Evolutionary conservation across 441 rosid genomes (phyloP).

Genomic region (Codiaeum variegatum): DNA sequence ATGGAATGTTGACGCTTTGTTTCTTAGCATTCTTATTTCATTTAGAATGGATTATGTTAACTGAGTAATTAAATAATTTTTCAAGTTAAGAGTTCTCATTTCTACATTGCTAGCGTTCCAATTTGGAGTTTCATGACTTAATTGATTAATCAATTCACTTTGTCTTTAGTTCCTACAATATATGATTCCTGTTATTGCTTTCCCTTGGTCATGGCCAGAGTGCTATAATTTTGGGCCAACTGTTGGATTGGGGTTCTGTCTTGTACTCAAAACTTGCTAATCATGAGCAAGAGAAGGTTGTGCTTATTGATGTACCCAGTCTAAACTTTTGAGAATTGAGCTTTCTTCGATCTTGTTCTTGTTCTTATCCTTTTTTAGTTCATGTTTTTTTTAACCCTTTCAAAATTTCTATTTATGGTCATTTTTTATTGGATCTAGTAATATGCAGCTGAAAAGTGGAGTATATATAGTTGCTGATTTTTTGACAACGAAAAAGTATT

Average conservation of each 20-base stretch:
- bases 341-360: background rate
- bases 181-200: background rate
- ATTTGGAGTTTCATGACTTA: background rate
- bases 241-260: background rate
- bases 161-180: background rate
- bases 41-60: too few relatives aligned
- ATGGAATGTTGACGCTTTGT: too few relatives aligned
- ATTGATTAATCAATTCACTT: background rate
- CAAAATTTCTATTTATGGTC: background rate
- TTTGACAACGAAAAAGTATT: constrained; percentile 68
- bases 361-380: background rate
- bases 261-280: background rate
- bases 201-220: background rate
- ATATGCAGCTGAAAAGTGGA: constrained; percentile 61
- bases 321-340: background rate
- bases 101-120: background rate
- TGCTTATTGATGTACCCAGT: background rate
- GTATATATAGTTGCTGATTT: constrained; percentile 84
- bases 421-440: background rate
- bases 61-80: background rate
- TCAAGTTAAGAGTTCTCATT: background rate
- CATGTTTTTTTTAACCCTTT: background rate
- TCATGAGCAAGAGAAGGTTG: background rate
- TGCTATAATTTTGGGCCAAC: background rate
- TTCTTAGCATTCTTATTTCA: too few relatives aligned